A percentile compares a stretch with the other conserved stretches of the same genome.
phyloP scores from a whole-genome alignment of 257 asterid species.

The Nicotiana noctiflora region DNA sequence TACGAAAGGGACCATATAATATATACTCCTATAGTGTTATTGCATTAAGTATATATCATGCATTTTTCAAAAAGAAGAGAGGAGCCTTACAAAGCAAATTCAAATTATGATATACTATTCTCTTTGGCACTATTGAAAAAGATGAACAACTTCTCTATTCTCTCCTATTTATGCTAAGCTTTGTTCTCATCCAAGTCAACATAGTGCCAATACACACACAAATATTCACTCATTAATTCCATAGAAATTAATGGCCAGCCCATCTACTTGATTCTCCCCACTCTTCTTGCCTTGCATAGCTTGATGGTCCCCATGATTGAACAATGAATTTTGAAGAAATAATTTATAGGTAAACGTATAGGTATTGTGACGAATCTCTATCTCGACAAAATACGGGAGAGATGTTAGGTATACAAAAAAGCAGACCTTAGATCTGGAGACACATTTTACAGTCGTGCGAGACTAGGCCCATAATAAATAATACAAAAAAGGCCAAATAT shows the following conservation, averaged over 20 bases:
- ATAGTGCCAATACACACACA: not conserved
- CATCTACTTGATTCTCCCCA: not conserved
- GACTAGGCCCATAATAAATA: too few species aligned
- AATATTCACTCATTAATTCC: constrained; percentile 8
- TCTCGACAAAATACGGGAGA: too few species aligned
- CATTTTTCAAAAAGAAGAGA: constrained; percentile 2
- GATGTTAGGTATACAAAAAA: too few species aligned
- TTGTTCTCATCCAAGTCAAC: constrained; percentile 1
- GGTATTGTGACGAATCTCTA: too few species aligned
- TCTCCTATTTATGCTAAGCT: not conserved
- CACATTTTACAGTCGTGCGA: too few species aligned
- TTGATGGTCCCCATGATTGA: constrained; percentile 5
- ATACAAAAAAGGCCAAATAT: too few species aligned
- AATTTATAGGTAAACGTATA: not conserved
- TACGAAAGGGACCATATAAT: constrained; percentile 1
- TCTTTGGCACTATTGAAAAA: constrained; percentile 14
- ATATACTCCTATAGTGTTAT: not conserved
- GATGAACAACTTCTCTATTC: not conserved
- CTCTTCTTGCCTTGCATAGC: not conserved
- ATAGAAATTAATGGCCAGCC: not conserved
- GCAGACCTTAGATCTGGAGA: too few species aligned
- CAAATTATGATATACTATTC: constrained; percentile 10
- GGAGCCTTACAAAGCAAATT: constrained; percentile 4
- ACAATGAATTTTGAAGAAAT: not conserved
- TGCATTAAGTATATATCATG: not conserved